A percentile compares a stretch with the other conserved stretches of the same genome.
Evolutionary conservation across 768 basidiomycete species (phyloP).

Genomic region (Agrocybe pediades): DNA sequence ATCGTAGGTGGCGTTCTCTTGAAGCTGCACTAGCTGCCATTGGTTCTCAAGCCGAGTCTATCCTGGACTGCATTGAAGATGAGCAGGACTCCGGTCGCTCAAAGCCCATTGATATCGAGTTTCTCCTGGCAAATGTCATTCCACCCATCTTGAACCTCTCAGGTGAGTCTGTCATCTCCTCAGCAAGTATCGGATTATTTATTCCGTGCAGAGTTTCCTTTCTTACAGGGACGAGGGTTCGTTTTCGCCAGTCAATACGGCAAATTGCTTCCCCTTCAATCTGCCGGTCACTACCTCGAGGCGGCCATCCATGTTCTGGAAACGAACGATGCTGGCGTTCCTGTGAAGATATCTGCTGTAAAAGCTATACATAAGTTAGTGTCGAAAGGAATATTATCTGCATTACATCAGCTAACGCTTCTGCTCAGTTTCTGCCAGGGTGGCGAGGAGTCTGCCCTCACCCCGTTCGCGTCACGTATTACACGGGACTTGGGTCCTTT

Average conservation of each 20-base stretch:
- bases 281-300: constrained; percentile 85
- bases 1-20: constrained; percentile 84
- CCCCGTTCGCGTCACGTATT: constrained; percentile 71
- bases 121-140: constrained; percentile 75
- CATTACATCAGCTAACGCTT: constrained; percentile 8
- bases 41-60: constrained; percentile 77
- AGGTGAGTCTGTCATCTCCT: constrained; percentile 41
- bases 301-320: constrained; percentile 88
- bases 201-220: constrained; percentile 71
- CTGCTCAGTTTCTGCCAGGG: constrained; percentile 67
- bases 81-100: constrained; percentile 63
- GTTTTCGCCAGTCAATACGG: constrained; percentile 93
- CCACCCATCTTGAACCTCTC: constrained; percentile 72
- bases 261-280: constrained; percentile 65
- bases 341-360: constrained; percentile 93
- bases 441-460: constrained; percentile 59
- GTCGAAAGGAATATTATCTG: neutral
- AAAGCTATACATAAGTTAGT: constrained; percentile 90
- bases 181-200: neutral
- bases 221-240: constrained; percentile 93
- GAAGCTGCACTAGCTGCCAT: constrained; percentile 84
- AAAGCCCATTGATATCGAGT: constrained; percentile 77
- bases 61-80: constrained; percentile 78
- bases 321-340: constrained; percentile 66
- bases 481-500: constrained; percentile 85